These are phyloP conservation scores for Echinochloa phyllopogon DNA, from an alignment of 176 grass and related monocot species.

Conservation along the genomic window DNA sequence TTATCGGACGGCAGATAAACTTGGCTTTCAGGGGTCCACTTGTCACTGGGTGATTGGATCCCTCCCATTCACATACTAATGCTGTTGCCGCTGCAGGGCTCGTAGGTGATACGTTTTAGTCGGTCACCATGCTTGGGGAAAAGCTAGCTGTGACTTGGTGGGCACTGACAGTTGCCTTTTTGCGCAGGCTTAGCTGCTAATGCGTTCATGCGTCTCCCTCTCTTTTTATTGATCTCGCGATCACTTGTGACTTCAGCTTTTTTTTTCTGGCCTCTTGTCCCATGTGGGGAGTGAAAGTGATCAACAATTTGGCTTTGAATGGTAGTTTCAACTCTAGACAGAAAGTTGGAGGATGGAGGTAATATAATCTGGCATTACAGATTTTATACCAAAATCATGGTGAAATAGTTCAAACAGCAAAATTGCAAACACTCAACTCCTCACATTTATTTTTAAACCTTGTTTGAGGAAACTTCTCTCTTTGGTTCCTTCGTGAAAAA, in stretches of 20 bases:
- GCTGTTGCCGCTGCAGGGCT: background rate
- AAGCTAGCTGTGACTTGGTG: conserved; percentile 19
- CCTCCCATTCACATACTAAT: background rate
- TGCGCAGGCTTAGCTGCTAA: conserved; percentile 19
- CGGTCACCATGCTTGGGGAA: conserved; percentile 19
- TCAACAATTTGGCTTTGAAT: conserved; percentile 14
- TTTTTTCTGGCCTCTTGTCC: background rate
- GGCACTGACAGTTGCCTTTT: conserved; percentile 37
- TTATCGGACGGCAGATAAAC: conserved; percentile 31
- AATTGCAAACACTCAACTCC: background rate
- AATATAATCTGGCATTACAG: too few species aligned
- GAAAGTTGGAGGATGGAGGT: background rate
- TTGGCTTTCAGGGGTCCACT: conserved; percentile 35
- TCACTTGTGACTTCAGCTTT: conserved; percentile 39
- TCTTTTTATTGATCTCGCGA: background rate
- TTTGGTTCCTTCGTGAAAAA: too few species aligned
- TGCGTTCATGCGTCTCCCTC: background rate
- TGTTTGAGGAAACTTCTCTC: too few species aligned
- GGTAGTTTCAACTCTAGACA: background rate
- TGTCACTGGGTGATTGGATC: conserved; percentile 9
- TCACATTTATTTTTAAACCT: too few species aligned
- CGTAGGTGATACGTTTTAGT: conserved; percentile 45
- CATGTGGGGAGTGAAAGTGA: conserved; percentile 31
- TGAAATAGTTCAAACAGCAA: background rate
- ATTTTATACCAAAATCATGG: background rate